Percentiles rank a stretch among this genome's conserved stretches.
phyloP scores from a whole-genome alignment of 2,329 filamentous ascomycete genomes.

The Cadophora gregata region DNA sequence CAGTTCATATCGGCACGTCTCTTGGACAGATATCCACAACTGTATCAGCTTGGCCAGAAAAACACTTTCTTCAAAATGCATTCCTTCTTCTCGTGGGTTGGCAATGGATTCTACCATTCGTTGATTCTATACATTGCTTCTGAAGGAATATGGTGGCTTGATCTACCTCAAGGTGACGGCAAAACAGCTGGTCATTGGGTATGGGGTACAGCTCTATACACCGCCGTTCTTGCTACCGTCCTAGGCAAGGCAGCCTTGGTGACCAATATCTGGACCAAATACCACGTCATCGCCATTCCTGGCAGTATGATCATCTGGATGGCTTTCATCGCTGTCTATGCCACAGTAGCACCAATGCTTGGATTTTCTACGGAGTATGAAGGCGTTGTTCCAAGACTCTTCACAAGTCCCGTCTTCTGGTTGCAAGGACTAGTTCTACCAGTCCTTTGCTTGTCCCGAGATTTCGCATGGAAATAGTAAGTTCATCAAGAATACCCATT shows the following conservation, averaged over 20 bases:
- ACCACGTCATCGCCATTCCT: constrained; percentile 92
- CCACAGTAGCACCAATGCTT: constrained; percentile 81
- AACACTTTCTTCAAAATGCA: constrained; percentile 93
- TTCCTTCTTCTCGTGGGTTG: constrained; percentile 91
- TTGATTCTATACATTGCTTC: constrained; percentile 88
- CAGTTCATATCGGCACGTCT: constrained; percentile 96
- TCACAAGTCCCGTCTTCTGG: constrained; percentile 87
- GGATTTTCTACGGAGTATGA: constrained; percentile 83
- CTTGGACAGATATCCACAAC: constrained; percentile 92
- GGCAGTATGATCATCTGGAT: constrained; percentile 93
- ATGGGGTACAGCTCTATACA: constrained; percentile 96
- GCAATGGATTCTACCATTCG: constrained; percentile 95
- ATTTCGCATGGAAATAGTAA: constrained; percentile 94
- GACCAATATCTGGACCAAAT: constrained; percentile 99
- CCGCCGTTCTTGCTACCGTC: constrained; percentile 89
- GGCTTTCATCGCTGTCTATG: constrained; percentile 87
- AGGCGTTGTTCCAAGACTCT: constrained; percentile 82
- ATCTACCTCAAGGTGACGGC: constrained; percentile 80
- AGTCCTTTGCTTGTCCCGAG: constrained; percentile 80
- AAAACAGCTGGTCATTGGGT: constrained; percentile 93
- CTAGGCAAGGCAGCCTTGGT: constrained; percentile 93
- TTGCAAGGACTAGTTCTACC: constrained; percentile 84
- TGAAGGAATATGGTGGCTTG: constrained; percentile 80
- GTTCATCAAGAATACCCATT: constrained; percentile 27
- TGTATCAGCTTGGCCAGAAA: constrained; percentile 91